Conservation (phyloP, 2,329 filamentous ascomycete genomes). For the Exophiala sp. region DNA sequence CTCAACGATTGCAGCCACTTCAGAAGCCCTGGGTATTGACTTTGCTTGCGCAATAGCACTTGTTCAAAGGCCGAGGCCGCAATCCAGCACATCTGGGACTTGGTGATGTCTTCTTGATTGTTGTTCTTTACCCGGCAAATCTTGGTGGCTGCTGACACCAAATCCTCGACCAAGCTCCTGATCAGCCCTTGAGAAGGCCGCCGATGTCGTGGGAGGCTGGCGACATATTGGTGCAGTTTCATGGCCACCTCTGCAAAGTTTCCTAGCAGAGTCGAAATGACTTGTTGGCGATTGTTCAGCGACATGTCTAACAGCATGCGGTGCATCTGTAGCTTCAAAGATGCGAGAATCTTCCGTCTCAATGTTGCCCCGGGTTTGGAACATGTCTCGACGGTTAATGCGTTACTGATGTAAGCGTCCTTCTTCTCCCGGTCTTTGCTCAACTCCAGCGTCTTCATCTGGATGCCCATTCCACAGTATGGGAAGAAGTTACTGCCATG, state of each 20-base stretch:
- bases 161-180: constrained; percentile 57
- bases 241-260: constrained; percentile 71
- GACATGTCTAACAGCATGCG: constrained; percentile 74
- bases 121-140: constrained; percentile 40
- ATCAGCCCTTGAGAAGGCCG: constrained; percentile 57
- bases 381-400: constrained; percentile 71
- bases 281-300: constrained; percentile 65
- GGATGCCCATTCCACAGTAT: constrained; percentile 77
- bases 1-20: constrained; percentile 57
- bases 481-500: constrained; percentile 57
- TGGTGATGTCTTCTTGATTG: constrained; percentile 56
- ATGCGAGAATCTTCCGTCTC: constrained; percentile 65
- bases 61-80: constrained; percentile 63
- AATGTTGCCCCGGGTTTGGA: constrained; percentile 70
- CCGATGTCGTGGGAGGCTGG: constrained; percentile 52
- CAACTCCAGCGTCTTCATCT: constrained; percentile 69
- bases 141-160: constrained; percentile 59
- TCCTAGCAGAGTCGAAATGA: constrained; percentile 68
- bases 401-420: constrained; percentile 55
- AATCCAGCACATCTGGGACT: constrained; percentile 57
- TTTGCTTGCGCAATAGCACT: constrained; percentile 66
- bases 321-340: constrained; percentile 80
- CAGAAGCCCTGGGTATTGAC: constrained; percentile 58
- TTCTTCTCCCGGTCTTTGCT: constrained; percentile 60
- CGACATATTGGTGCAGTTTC: constrained; percentile 60